Conservation (phyloP, 768 basidiomycete species). For the Tremella mesenterica region DNA sequence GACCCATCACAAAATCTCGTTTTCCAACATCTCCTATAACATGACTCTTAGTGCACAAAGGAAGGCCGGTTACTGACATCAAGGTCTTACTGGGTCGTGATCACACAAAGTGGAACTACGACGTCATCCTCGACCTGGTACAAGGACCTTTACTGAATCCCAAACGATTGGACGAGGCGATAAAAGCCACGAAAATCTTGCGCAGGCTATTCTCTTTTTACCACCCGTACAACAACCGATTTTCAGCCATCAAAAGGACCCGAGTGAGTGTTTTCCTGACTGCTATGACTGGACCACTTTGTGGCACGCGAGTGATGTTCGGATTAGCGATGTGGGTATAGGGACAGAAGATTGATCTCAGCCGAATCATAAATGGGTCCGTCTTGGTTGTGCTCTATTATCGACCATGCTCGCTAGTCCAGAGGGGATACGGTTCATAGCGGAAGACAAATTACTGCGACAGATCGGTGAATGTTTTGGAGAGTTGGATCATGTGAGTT, state of each 20-base stretch:
- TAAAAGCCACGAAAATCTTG: constrained; percentile 79
- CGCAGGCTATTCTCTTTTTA: constrained; percentile 87
- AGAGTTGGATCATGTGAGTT: constrained; percentile 78
- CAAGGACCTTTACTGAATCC: constrained; percentile 88
- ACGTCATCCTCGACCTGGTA: constrained; percentile 73
- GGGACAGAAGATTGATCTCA: constrained; percentile 38
- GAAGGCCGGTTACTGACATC: too few relatives aligned
- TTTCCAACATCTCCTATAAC: too few relatives aligned
- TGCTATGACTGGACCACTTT: neutral
- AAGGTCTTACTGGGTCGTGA: constrained; percentile 83
- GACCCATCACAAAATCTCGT: too few relatives aligned
- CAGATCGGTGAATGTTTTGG: constrained; percentile 81
- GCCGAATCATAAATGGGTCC: constrained; percentile 76
- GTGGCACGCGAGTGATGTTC: neutral
- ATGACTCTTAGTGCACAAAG: too few relatives aligned
- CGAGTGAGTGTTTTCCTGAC: constrained; percentile 49
- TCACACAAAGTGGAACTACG: constrained; percentile 84
- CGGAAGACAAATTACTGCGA: constrained; percentile 73
- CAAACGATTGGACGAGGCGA: constrained; percentile 87
- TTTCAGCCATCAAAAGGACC: constrained; percentile 67
- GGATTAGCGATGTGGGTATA: neutral
- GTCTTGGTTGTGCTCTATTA: constrained; percentile 70
- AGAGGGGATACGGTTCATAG: constrained; percentile 75
- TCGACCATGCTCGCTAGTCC: constrained; percentile 71
- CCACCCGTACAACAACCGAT: constrained; percentile 75